These are phyloP conservation scores for Solanum virginianum DNA, from an alignment of 257 asterid species.

Conservation along the genomic window DNA sequence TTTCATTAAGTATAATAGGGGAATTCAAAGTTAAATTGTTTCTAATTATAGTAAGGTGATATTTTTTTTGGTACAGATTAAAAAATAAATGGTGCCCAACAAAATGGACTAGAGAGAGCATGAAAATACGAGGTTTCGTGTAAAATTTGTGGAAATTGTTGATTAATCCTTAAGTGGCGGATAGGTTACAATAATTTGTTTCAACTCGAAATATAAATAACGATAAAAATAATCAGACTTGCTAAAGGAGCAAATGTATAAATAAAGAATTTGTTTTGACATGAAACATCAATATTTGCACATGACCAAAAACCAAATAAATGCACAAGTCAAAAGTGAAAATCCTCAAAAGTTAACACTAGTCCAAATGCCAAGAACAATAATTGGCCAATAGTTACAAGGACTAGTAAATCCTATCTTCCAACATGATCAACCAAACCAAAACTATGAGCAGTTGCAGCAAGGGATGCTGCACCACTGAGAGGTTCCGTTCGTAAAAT, in stretches of 20 bases:
- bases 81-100: too few relatives aligned
- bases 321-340: neutral
- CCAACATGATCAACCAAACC: neutral
- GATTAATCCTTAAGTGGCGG: neutral
- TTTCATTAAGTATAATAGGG: too few relatives aligned
- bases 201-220: neutral
- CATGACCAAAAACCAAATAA: neutral
- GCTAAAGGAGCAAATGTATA: neutral
- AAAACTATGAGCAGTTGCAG: neutral
- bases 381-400: neutral
- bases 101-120: too few relatives aligned
- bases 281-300: neutral
- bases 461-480: too few relatives aligned
- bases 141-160: neutral
- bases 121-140: neutral
- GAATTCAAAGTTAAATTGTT: too few relatives aligned
- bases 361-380: too few relatives aligned
- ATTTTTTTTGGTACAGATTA: too few relatives aligned
- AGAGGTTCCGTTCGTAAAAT: neutral
- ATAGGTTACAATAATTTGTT: neutral
- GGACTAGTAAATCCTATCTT: neutral
- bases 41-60: too few relatives aligned
- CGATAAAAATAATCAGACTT: neutral
- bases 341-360: neutral
- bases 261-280: neutral